Base-by-base conservation (phyloP, 345 rosid species). In the Pistacia atlantica region DNA sequence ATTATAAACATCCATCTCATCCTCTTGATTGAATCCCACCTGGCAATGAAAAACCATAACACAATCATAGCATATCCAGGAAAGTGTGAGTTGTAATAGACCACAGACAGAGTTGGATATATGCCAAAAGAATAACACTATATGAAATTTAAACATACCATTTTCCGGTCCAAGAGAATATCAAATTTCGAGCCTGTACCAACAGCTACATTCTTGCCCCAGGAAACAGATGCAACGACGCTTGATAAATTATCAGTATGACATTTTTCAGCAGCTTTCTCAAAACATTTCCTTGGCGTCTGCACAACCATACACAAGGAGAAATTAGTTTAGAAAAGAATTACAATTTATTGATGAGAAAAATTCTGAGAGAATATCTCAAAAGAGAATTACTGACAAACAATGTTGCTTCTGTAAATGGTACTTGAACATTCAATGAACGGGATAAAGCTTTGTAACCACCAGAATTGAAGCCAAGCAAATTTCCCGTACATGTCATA, bases 121-220 rank as follows among this genome's bases (percentile, higher is more conserved):
- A 35, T 60, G 13, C 48, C 28, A 69, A 18, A 77, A 57, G 20
- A 54, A 75, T 48, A n/a, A 76, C 25, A 46, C 20, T 52, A 46
- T 52, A 51, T 28, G 31, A 60, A 58, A 46, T 37, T 13, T 11
- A 38, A 56, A 45, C 54, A 54, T 74, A 87, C 92, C 89, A 87
- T 89, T 70, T 87, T 82, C 69, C 79, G 76, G 79, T 86, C 87
- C 97, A 93, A 93, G 0, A 96, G 85, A 49, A 96, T 42, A 75
- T 96, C 98, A 83, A 96, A 96, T 38, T 83, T 84, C 45, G 98
- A 89, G 35, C 99, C 99, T 54, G 99, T 96, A 64, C 99, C 99
- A 68, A 96, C 98, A 46, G 92, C 91, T 52, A 96, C 99, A 10
- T 77, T 81, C 70, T 93, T 93, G 5, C 99, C 99, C 98, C 99